Evolutionary conservation across 2,329 filamentous ascomycete species (phyloP).

Genomic region (Claviceps monticola): DNA sequence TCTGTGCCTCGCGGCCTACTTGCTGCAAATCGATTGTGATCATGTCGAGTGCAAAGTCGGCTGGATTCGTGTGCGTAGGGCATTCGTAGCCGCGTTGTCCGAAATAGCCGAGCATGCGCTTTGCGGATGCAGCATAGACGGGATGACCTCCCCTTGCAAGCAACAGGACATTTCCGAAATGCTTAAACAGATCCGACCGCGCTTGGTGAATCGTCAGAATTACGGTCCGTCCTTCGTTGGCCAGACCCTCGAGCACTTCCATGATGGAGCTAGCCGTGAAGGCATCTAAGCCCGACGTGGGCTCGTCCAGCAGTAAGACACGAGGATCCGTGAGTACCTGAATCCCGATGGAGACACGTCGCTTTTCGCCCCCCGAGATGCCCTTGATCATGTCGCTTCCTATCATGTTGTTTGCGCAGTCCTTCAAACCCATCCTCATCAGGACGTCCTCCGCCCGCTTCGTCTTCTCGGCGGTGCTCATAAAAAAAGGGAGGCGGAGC

Average conservation of each 20-base stretch:
- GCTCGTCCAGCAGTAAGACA: slow-evolving; percentile 61
- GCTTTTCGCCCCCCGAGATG: slow-evolving; percentile 68
- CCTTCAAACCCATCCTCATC: slow-evolving; percentile 62
- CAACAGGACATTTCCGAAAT: slow-evolving; percentile 59
- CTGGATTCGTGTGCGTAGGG: slow-evolving; percentile 57
- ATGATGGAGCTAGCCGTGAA: slow-evolving; percentile 68
- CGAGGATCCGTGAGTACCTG: slow-evolving; percentile 65
- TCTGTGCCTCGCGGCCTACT: slow-evolving; percentile 45
- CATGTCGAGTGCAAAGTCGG: slow-evolving; percentile 64
- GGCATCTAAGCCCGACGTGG: slow-evolving; percentile 62
- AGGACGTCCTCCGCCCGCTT: slow-evolving; percentile 57
- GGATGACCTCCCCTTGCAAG: slow-evolving; percentile 55
- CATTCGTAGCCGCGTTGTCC: slow-evolving; percentile 45
- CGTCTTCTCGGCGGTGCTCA: slow-evolving; percentile 54
- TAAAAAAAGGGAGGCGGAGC: slow-evolving; percentile 54
- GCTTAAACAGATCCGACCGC: slow-evolving; percentile 55
- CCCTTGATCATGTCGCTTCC: slow-evolving; percentile 62
- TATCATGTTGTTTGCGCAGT: slow-evolving; percentile 62
- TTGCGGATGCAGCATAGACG: slow-evolving; percentile 51
- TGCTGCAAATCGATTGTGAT: slow-evolving; percentile 65
- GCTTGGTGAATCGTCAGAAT: slow-evolving; percentile 70
- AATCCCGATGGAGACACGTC: slow-evolving; percentile 63
- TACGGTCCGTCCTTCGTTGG: slow-evolving; percentile 58
- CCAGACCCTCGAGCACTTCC: slow-evolving; percentile 56
- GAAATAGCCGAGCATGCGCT: slow-evolving; percentile 54